Evolutionary conservation across 2,329 filamentous ascomycete genomes (phyloP).

Genomic region (Penicillium palitans): DNA sequence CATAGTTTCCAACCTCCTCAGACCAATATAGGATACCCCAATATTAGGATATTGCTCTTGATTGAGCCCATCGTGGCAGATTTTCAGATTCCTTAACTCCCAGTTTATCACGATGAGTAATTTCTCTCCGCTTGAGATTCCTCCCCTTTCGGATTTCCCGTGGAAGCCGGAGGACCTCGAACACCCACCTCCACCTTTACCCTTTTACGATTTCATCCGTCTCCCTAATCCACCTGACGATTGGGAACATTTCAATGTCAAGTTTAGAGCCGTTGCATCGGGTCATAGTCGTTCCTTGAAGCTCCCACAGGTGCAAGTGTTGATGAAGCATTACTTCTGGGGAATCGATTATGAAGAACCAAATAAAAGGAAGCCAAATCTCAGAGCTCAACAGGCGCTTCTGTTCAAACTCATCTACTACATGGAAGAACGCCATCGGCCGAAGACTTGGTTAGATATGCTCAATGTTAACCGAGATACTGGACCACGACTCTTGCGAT

Average conservation of each 20-base stretch:
- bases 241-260: slow-evolving; percentile 9
- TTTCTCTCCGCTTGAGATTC: not conserved
- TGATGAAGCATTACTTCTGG: slow-evolving; percentile 28
- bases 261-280: not conserved
- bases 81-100: not conserved
- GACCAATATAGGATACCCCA: not conserved
- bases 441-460: slow-evolving; percentile 17
- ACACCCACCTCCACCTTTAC: not conserved
- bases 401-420: slow-evolving; percentile 32
- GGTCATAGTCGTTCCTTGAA: not conserved
- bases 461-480: slow-evolving; percentile 26
- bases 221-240: slow-evolving; percentile 14
- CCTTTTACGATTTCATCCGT: slow-evolving; percentile 7
- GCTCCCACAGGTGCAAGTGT: not conserved
- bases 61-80: not conserved
- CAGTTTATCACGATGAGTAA: not conserved
- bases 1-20: not conserved
- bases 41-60: not conserved
- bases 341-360: slow-evolving; percentile 22
- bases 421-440: slow-evolving; percentile 20
- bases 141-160: slow-evolving; percentile 1
- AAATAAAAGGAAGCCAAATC: not conserved
- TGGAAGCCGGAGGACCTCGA: not conserved
- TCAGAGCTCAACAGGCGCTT: not conserved
- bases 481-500: slow-evolving; percentile 35